phyloP scores from a whole-genome alignment of 2,329 filamentous ascomycete genomes.

The Penicillium fuscoglaucum region DNA sequence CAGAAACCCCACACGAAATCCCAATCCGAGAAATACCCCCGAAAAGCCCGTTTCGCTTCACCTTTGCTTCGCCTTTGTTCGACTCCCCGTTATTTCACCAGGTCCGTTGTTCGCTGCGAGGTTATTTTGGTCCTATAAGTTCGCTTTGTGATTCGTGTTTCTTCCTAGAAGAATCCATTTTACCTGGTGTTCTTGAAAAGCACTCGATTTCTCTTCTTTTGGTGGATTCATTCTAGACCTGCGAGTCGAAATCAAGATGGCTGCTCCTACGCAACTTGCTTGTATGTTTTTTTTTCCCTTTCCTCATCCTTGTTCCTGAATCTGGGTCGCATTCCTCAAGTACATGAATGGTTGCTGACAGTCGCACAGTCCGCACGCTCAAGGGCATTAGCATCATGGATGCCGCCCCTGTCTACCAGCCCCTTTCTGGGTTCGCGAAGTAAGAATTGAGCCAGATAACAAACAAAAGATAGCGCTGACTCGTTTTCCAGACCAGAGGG shows the following conservation, averaged over 20 bases:
- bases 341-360: constrained; percentile 21
- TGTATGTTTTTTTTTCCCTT: constrained; percentile 52
- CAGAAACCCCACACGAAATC: constrained; percentile 1
- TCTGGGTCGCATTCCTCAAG: not conserved
- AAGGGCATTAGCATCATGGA: constrained; percentile 95
- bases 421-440: constrained; percentile 74
- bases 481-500: constrained; percentile 70
- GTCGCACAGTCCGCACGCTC: constrained; percentile 74
- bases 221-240: constrained; percentile 12
- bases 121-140: constrained; percentile 5
- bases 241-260: constrained; percentile 58
- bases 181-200: constrained; percentile 5
- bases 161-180: constrained; percentile 4
- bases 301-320: not conserved
- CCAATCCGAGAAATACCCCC: constrained; percentile 9
- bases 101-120: not conserved
- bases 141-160: constrained; percentile 5
- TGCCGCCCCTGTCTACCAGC: constrained; percentile 82
- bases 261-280: constrained; percentile 88
- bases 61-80: constrained; percentile 14
- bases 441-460: constrained; percentile 27
- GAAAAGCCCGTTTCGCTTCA: constrained; percentile 6
- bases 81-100: constrained; percentile 4
- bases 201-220: constrained; percentile 14
- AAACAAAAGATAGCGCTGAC: constrained; percentile 14